Base-by-base conservation (phyloP, 129 eudicot genomes). In the Lonicera japonica region DNA sequence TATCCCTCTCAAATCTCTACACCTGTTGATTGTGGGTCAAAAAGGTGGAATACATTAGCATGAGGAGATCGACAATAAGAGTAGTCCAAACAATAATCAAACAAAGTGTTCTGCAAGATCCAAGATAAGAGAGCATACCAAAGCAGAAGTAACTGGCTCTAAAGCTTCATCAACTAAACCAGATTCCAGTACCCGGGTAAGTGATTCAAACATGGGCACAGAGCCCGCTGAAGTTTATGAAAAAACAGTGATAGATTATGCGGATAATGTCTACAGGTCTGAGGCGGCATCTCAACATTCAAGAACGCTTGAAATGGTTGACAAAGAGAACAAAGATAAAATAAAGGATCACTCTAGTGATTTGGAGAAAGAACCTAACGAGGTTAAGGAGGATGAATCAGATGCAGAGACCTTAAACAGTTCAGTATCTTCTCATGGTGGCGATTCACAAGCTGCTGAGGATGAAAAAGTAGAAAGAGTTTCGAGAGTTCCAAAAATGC, bases 341-440 rank as follows among this genome's bases (percentile, higher is more conserved):
- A 16, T 25, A 20, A 77, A 70, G 47, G 67, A 51, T 20, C 70
- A 56, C 73, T 70, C 76, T 66, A 66, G 70, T 66, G 83, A 72
- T 64, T 46, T 71, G 60, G 82, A 81, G 15, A 70, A 68, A 60
- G 83, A 80, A 51, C 62, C 48, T 22, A 73, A 58, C 40, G 80
- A 74, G 63, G 80, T 48, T 52, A 77, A 71, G 68, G 96, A 73
- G 4, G 88, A 79, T 21, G 97, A 79, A 71, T 91, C 97, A 29
- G 97, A 91, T 73, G 29, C 84, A 38, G 97, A 84, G 69, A 83
- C 95, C 7, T 70, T 74, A 17, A 83, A 80, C 25, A 95, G 81
- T 79, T 90, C 97, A 19, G 74, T 82, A 43, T 87, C 95, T 15
- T 84, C 95, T 38, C 86, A 74, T 21, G 36, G 36, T 6, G 94